Evolutionary conservation across 1,284 basidiomycete species (phyloP), one percentile per base, ranked within the genome.

Genomic region (Puccinia sorghi): DNA sequence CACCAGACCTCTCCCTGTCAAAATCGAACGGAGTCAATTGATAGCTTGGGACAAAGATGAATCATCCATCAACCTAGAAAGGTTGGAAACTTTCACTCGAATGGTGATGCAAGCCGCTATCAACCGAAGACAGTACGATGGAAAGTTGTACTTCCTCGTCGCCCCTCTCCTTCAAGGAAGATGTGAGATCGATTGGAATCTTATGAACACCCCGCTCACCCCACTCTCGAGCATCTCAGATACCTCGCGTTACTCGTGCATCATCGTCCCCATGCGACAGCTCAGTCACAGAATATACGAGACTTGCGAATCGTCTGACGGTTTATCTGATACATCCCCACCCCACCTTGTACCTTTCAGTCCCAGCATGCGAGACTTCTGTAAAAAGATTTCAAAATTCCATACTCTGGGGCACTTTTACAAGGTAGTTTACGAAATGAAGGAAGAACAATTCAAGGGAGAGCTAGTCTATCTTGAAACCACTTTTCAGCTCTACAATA

Each of bases 351-450:
- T 64, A 39, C 69, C 70, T 32, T 9, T 8, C 15, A 27, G 8
- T 63, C 48, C 41, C 20, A 39, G n/a, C 15, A 59, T 46, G 43
- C 59, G 13, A 66, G 70, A 54, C 39, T 79, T 43, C 50, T 66
- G 46, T 15, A 72, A 61, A 56, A 64, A 46, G 9, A 25, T 72
- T 11, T 25, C 43, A 22, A 72, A 64, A 50, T 79, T 79, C 32
- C 71, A 41, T 8, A 52, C 25, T 48, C 70, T 79, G 25, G 77
- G 69, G 56, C 69, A 79, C 52, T 79, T 79, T 57, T 72, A 41
- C 37, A 22, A 37, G 22, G 61, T 79, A 13, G 50, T 79, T 56
- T 64, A 59, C 32, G 15, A 39, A 12, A 12, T 64, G 46, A 8
- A 52, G 8, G 46, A 52, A 3, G 57, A 50, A 17, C 25, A 79